Evolutionary conservation across 1,284 basidiomycete genomes (phyloP), one percentile per base, ranked within the genome.

Genomic region (Ganoderma sinense): DNA sequence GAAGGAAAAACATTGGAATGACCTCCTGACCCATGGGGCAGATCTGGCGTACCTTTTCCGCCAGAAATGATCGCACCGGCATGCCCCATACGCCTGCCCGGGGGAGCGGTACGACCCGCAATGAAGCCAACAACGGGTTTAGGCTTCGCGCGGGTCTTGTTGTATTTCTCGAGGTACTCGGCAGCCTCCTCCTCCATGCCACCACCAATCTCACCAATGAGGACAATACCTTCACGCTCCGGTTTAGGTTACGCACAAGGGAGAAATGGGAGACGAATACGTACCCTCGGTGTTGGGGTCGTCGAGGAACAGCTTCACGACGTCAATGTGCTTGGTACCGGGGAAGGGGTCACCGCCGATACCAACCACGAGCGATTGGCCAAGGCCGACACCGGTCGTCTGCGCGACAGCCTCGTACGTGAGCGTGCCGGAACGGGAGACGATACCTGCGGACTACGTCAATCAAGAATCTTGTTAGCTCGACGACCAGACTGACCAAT

Each of bases 321-420:
- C 96, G 82, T 99, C 98, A 74, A 98, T 82, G 82, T 97, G 97
- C 82, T 95, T 95, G 55, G 96, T 98, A 70, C 97, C 97, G 29
- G 97, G 97, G 95, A 99, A 99, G 26, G 98, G 98, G 83, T 99
- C 98, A 75, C 98, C 98, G 70, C 98, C 98, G 79, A 99, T 99
- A 70, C 98, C 98, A 76, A 99, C 92, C 77, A 96, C 98, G 69
- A 99, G 87, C 16, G 97, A 96, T 83, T 99, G 98, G 59, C 98
- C 98, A 69, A 99, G 92, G 67, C 98, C 98, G 71, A 95, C 97
- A 74, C 91, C 89, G 39, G 98, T 99, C 62, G 98, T 99, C 84
- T 99, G 96, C 60, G 92, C 91, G 74, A 97, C 95, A 69, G 95
- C 94, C 84, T 97, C 96, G 79, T 97, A 97, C 8, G 95, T 97